Evolutionary conservation across 345 rosid genomes (phyloP).

Genomic region (Boechera divaricarpa): DNA sequence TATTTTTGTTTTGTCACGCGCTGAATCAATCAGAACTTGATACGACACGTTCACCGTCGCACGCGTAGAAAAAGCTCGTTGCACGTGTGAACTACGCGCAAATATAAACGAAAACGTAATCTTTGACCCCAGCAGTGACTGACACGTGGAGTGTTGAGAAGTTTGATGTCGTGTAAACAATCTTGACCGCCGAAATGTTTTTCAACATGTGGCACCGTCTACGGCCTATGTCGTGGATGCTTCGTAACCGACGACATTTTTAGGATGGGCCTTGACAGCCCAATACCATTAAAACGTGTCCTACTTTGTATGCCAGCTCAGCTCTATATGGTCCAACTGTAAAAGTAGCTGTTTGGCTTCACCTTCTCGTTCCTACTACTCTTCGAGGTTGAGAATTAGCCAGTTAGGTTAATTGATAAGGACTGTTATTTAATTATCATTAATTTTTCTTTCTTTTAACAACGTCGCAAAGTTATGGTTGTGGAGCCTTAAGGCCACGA

Average conservation of each 20-base stretch:
- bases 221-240: conserved; percentile 22
- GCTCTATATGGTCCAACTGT: conserved; percentile 30
- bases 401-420: conserved; percentile 2
- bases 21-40: conserved; percentile 9
- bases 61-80: conserved; percentile 28
- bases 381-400: conserved; percentile 16
- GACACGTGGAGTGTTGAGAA: conserved; percentile 25
- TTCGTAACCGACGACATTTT: conserved; percentile 29
- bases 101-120: background rate
- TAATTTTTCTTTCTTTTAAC: background rate
- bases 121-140: conserved; percentile 17
- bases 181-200: conserved; percentile 12
- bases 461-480: background rate
- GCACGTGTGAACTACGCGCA: conserved; percentile 33
- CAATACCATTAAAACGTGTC: conserved; percentile 13
- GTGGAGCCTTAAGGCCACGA: no score
- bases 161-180: conserved; percentile 7
- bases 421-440: background rate
- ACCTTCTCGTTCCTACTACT: conserved; percentile 24
- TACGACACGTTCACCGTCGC: conserved; percentile 20
- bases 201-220: conserved; percentile 34
- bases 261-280: conserved; percentile 39
- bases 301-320: conserved; percentile 33
- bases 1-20: background rate
- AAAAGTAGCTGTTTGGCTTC: conserved; percentile 33